These are phyloP conservation scores for Blastocladiella emersonii DNA, from an alignment of 371 early-diverging fungal species.

Conservation along the genomic window DNA sequence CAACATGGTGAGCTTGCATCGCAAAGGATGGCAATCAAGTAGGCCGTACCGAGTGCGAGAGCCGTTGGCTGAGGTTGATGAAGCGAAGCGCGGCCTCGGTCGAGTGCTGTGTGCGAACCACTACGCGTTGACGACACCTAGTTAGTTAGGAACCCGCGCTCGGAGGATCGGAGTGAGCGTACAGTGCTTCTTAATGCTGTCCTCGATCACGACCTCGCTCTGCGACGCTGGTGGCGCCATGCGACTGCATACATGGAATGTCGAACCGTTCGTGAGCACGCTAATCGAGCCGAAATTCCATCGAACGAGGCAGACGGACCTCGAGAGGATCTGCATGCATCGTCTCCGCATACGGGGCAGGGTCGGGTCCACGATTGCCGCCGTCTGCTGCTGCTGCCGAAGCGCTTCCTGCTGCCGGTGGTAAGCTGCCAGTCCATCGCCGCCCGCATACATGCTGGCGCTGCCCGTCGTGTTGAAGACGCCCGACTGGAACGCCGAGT, in stretches of 20 bases:
- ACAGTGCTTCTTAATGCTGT: slow-evolving; percentile 52
- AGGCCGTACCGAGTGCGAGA: slow-evolving; percentile 43
- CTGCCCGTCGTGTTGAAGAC: background rate
- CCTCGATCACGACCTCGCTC: slow-evolving; percentile 46
- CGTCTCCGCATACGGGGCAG: background rate
- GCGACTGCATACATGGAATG: slow-evolving; percentile 26
- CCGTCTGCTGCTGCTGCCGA: too few species aligned
- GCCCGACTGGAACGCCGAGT: background rate
- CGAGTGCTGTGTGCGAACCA: slow-evolving; percentile 6
- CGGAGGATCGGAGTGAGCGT: too few species aligned
- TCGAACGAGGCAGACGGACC: too few species aligned
- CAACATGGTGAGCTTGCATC: slow-evolving; percentile 4
- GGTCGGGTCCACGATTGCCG: background rate
- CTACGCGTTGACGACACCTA: too few species aligned
- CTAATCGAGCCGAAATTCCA: too few species aligned
- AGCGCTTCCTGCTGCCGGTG: too few species aligned
- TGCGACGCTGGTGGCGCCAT: slow-evolving; percentile 37
- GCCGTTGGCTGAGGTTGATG: slow-evolving; percentile 42
- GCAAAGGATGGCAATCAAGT: too few species aligned
- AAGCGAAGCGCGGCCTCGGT: slow-evolving; percentile 44
- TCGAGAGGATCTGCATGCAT: background rate
- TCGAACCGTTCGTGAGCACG: too few species aligned
- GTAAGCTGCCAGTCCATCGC: too few species aligned
- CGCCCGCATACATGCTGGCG: background rate
- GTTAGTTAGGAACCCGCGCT: too few species aligned